These are phyloP conservation scores for Pleurotus tuber-regium DNA, from an alignment of 768 basidiomycete genomes.

Conservation along the genomic window DNA sequence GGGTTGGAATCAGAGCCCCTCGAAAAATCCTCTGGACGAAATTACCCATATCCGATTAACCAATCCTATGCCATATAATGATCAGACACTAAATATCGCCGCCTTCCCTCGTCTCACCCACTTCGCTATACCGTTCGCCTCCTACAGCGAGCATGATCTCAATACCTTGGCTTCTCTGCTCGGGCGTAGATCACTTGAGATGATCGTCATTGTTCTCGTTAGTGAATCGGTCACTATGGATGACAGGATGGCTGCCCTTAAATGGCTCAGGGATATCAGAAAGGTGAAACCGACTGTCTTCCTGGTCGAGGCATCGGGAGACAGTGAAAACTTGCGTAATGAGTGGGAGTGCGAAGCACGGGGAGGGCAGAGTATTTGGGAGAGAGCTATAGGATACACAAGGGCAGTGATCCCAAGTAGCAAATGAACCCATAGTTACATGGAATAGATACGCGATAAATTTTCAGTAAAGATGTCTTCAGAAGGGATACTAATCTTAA, in stretches of 20 bases:
- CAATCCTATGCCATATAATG: slow-evolving; percentile 13
- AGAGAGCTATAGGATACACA: slow-evolving; percentile 18
- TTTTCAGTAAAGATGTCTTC: too few relatives aligned
- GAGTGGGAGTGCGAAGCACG: slow-evolving; percentile 28
- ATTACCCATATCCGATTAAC: slow-evolving; percentile 22
- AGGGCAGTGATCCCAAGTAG: background rate
- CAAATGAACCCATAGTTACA: too few relatives aligned
- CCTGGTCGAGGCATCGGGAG: slow-evolving; percentile 11
- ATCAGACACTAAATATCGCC: slow-evolving; percentile 13
- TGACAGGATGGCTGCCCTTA: slow-evolving; percentile 10
- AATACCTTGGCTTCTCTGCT: slow-evolving; percentile 15
- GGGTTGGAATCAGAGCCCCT: slow-evolving; percentile 12
- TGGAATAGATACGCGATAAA: too few relatives aligned
- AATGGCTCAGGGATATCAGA: slow-evolving; percentile 17
- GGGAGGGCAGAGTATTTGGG: slow-evolving; percentile 23
- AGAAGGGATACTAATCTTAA: too few relatives aligned
- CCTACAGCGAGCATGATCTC: slow-evolving; percentile 13
- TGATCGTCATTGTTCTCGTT: slow-evolving; percentile 19
- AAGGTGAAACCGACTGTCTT: slow-evolving; percentile 8
- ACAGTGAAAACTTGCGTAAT: slow-evolving; percentile 10
- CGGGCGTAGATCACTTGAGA: slow-evolving; percentile 8
- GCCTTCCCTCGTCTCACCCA: slow-evolving; percentile 19
- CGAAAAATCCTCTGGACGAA: slow-evolving; percentile 14
- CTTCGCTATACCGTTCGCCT: slow-evolving; percentile 20
- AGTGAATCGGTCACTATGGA: slow-evolving; percentile 12